A percentile compares a stretch with the other conserved stretches of the same genome.
Evolutionary conservation across 805 yeast genomes (phyloP).

Genomic region (Zygotorulaspora sp.): DNA sequence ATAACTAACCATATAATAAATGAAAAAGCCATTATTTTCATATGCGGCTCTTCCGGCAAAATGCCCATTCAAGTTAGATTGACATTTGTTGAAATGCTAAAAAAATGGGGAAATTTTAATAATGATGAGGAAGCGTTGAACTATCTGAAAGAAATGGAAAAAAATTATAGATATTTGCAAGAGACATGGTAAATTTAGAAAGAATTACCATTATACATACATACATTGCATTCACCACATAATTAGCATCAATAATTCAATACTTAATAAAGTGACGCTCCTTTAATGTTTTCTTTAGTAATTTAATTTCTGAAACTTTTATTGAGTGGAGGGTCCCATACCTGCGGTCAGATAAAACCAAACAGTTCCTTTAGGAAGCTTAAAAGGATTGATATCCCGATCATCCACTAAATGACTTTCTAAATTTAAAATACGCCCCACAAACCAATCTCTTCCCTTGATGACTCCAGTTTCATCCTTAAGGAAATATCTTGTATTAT

Average conservation of each 20-base stretch:
- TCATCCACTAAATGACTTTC: conserved; percentile 49
- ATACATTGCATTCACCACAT: too few species aligned
- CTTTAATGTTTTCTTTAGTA: too few species aligned
- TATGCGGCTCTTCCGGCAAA: conserved; percentile 91
- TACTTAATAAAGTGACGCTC: not conserved
- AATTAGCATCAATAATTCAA: too few species aligned
- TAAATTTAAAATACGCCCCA: conserved; percentile 62
- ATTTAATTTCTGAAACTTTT: not conserved
- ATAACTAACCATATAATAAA: conserved; percentile 52
- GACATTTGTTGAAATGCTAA: conserved; percentile 64
- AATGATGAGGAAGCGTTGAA: conserved; percentile 44
- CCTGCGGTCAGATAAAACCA: conserved; percentile 62
- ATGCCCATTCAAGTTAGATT: conserved; percentile 88
- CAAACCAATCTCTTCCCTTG: conserved; percentile 70
- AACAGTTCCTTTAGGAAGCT: conserved; percentile 52
- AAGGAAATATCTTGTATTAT: conserved; percentile 79
- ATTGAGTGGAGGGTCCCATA: conserved; percentile 8
- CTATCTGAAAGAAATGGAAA: conserved; percentile 58
- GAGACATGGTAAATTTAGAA: conserved; percentile 76
- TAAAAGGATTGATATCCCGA: conserved; percentile 55
- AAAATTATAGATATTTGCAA: conserved; percentile 63
- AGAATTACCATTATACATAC: too few species aligned
- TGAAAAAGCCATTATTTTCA: conserved; percentile 57
- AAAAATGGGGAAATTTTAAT: conserved; percentile 39
- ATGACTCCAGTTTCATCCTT: conserved; percentile 39